Conservation (phyloP, 768 basidiomycete species). For the Psilocybe sp. region DNA sequence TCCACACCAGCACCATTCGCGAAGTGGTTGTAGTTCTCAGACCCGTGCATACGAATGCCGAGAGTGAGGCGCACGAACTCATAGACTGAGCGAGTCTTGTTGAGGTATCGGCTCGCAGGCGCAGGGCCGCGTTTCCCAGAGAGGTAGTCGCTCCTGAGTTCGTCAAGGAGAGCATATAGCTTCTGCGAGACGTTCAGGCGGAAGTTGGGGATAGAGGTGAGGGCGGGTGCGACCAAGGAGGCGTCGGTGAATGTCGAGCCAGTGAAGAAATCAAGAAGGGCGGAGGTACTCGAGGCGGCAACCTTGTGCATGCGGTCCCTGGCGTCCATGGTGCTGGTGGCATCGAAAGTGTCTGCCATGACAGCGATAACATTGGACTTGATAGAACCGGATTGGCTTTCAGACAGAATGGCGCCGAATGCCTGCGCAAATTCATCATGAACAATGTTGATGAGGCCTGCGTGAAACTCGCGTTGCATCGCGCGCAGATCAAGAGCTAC, state of each 20-base stretch:
- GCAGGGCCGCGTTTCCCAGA: conserved; percentile 55
- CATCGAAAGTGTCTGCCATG: conserved; percentile 56
- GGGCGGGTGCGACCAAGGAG: conserved; percentile 25
- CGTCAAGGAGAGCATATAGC: conserved; percentile 41
- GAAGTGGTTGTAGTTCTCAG: conserved; percentile 63
- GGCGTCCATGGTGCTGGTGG: conserved; percentile 72
- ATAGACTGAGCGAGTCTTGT: conserved; percentile 70
- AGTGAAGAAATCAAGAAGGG: conserved; percentile 64
- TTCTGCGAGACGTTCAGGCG: conserved; percentile 50
- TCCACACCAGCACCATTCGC: conserved; percentile 64
- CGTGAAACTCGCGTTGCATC: conserved; percentile 62
- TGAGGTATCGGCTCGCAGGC: conserved; percentile 67
- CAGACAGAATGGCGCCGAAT: conserved; percentile 40
- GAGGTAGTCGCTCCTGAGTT: conserved; percentile 54
- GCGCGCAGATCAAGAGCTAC: conserved; percentile 80
- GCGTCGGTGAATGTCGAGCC: conserved; percentile 30
- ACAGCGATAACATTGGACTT: conserved; percentile 34
- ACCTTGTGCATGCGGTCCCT: conserved; percentile 67
- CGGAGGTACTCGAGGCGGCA: conserved; percentile 56
- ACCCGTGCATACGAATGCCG: conserved; percentile 79
- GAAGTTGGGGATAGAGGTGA: conserved; percentile 48
- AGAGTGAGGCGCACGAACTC: conserved; percentile 70
- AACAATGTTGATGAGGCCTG: conserved; percentile 44
- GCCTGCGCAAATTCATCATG: conserved; percentile 44
- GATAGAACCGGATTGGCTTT: conserved; percentile 28